Evolutionary conservation across 176 grass and related monocot genomes (phyloP), one percentile per base, ranked within the genome.

Genomic region (Cenchrus purpureus): DNA sequence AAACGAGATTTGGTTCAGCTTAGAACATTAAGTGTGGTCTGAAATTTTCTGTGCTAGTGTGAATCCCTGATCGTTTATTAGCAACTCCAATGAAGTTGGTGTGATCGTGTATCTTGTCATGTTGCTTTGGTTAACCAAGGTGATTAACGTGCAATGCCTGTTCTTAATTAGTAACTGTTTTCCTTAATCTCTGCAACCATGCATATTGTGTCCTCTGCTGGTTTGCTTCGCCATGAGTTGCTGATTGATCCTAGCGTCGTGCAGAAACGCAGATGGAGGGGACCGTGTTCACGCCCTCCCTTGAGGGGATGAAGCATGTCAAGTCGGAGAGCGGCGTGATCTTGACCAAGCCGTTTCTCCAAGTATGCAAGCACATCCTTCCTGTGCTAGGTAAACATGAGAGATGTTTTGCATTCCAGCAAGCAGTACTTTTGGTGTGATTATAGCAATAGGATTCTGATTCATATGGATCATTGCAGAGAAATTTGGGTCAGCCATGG

Each of bases 321-420:
- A 94, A 86, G 83, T 90, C 83, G 22, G 83, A 80, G 22, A 91
- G 84, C 25, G 94, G 90, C 9, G 84, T 85, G 13, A 94, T 97
- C 82, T 80, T 92, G 51, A 94, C 94, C 0, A 97, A 94, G 71
- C 83, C 86, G 22, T 97, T 97, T 79, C 92, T 97, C 68, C 55
- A 97, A 74, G 92, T 94, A 63, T 97, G 94, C 94, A 94, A 92
- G 80, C 90, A 90, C 71, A 97, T 97, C 79, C 88, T 97, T 54
- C 94, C 92, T 8, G 90, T 97, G 31, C 65, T 97, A 92, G 95
- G 95, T 97, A 92, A 68, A 11, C 0, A 22, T 0, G 44, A 57
- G 4, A 53, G 22, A 14, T 73, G 54, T 31, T 80, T 31, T 34
- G 0, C 65, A 53, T 51, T 80, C 4, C 48, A 4, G 13, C 40